Conservation (phyloP, 768 basidiomycete species). For the Sarcomyxa edulis region DNA sequence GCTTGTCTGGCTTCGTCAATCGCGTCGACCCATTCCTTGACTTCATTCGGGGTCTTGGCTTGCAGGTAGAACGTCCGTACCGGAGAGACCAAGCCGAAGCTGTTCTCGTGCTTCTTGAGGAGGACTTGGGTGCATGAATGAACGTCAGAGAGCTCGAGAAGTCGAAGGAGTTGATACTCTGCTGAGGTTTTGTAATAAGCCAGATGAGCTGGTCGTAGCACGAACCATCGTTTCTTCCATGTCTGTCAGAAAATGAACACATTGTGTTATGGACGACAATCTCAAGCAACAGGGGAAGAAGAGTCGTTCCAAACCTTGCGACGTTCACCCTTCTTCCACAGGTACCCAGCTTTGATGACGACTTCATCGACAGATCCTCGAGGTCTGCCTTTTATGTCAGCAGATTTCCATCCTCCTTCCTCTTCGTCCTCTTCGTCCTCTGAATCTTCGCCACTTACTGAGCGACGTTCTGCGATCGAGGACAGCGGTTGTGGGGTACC, state of each 20-base stretch:
- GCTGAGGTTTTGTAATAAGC: constrained; percentile 96
- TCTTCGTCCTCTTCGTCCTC: constrained; percentile 71
- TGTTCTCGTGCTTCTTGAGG: constrained; percentile 84
- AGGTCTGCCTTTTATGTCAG: constrained; percentile 34
- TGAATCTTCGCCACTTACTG: constrained; percentile 70
- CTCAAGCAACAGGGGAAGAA: constrained; percentile 1
- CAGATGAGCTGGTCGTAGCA: constrained; percentile 84
- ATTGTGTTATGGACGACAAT: constrained; percentile 4
- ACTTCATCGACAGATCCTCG: constrained; percentile 56
- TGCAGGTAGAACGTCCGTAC: constrained; percentile 89
- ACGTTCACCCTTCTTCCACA: constrained; percentile 97
- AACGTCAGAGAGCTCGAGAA: constrained; percentile 82
- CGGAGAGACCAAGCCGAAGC: constrained; percentile 90
- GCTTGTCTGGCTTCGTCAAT: constrained; percentile 73
- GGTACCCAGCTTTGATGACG: constrained; percentile 86
- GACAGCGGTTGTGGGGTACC: constrained; percentile 37
- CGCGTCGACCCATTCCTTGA: constrained; percentile 77
- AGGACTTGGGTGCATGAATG: constrained; percentile 85
- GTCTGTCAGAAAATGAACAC: constrained; percentile 45
- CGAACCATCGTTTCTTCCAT: constrained; percentile 99
- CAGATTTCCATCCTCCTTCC: constrained; percentile 60
- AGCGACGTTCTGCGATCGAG: constrained; percentile 72
- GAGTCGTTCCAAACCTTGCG: constrained; percentile 66
- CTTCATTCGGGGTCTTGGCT: constrained; percentile 66
- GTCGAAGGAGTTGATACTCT: constrained; percentile 88